These are phyloP conservation scores for Ceratocystis eucalypticola DNA, from an alignment of 2,329 filamentous ascomycete species.

Conservation along the genomic window DNA sequence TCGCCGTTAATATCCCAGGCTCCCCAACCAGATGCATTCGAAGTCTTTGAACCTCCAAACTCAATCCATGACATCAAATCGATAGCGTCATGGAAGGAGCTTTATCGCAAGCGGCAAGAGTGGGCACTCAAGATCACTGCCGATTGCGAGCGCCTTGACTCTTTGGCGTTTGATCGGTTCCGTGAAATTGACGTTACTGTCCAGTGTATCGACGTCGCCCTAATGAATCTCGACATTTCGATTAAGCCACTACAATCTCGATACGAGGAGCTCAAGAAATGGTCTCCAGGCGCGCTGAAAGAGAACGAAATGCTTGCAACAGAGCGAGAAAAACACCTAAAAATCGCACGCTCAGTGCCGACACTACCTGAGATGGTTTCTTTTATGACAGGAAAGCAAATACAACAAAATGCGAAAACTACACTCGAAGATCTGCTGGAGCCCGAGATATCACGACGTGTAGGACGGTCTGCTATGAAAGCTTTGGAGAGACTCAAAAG, in stretches of 20 bases:
- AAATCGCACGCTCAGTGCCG: slow-evolving; percentile 48
- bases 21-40: slow-evolving; percentile 31
- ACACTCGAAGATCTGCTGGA: slow-evolving; percentile 68
- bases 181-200: slow-evolving; percentile 63
- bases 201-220: slow-evolving; percentile 68
- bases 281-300: slow-evolving; percentile 52
- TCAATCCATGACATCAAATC: slow-evolving; percentile 67
- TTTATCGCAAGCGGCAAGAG: slow-evolving; percentile 65
- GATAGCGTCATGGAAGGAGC: slow-evolving; percentile 72
- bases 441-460: slow-evolving; percentile 55
- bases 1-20: slow-evolving; percentile 35
- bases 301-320: slow-evolving; percentile 52
- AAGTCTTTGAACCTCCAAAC: slow-evolving; percentile 52
- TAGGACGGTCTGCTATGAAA: slow-evolving; percentile 49
- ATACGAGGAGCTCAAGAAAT: slow-evolving; percentile 55
- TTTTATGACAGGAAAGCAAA: slow-evolving; percentile 44
- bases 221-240: slow-evolving; percentile 69
- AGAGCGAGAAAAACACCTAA: slow-evolving; percentile 56
- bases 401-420: slow-evolving; percentile 33
- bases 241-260: slow-evolving; percentile 59
- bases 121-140: slow-evolving; percentile 65
- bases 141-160: slow-evolving; percentile 52
- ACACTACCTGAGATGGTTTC: slow-evolving; percentile 52
- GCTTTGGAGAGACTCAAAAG: slow-evolving; percentile 46
- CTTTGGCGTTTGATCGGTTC: slow-evolving; percentile 51